Base-by-base conservation (phyloP, 2,329 filamentous ascomycete genomes). In the Clonostachys chloroleuca region DNA sequence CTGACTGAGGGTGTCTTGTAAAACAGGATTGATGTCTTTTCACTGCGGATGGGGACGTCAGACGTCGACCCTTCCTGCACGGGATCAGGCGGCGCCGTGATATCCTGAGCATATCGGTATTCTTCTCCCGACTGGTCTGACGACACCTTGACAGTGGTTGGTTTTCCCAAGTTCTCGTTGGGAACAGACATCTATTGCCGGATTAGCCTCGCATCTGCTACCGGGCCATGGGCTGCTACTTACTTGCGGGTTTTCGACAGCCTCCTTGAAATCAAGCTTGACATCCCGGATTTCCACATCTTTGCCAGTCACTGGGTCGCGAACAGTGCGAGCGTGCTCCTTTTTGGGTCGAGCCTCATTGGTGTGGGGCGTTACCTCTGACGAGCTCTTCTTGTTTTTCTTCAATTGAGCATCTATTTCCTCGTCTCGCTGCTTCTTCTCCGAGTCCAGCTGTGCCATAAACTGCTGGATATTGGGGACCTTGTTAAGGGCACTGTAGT, bases 11-110 rank as follows among this genome's bases (percentile, higher is more conserved):
- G 92, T 0, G 92, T 97, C 14, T 94, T 92, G 65, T 96, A 92
- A 67, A 97, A 97, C 33, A 96, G 78, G 16, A 97, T 85, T 52
- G 96, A 96, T 5, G 94, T 97, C 77, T 94, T 96, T 63, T 97
- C 92, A 58, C 92, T 92, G 60, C 92, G 88, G 49, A 97, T 95
- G 4, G 94, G 94, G 2, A 97, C 91, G 66, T 97, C 94, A 24
- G 89, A 92, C 1, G 92, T 97, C 34, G 86, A 83, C 20, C 90
- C 89, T 48, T 85, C 78, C 14, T 85, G 84, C 17, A 96, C 75
- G 1, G 92, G 92, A 54, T 95, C 92, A 2, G 92, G 92, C 3
- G 92, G 92, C 1, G 92, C 89, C 0, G 90, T 95, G 48, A 95
- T 75, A 66, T 97, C 92, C 67, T 96, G 92, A 10, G 84, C 88